A percentile compares a stretch with the other conserved stretches of the same genome.
These are phyloP conservation scores for Suillus clintonianus DNA, from an alignment of 768 basidiomycete genomes.

Conservation along the genomic window DNA sequence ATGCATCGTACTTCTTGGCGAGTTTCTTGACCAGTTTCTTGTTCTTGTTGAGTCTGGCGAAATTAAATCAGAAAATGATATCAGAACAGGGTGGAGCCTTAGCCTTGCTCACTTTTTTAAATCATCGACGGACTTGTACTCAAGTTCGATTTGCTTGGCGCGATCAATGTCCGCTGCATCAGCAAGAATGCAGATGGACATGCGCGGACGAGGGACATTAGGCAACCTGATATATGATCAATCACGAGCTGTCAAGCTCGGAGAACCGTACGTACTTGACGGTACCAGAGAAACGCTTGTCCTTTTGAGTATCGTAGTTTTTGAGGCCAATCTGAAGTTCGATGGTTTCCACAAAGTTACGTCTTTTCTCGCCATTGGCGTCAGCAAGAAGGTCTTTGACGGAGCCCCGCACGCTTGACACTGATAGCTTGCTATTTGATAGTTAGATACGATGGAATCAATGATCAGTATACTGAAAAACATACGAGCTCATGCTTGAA, in stretches of 20 bases:
- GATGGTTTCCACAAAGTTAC: constrained; percentile 95
- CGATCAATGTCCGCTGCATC: constrained; percentile 99
- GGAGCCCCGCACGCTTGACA: constrained; percentile 99
- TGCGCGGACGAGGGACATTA: constrained; percentile 96
- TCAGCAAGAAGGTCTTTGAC: constrained; percentile 88
- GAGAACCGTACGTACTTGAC: constrained; percentile 67
- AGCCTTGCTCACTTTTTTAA: constrained; percentile 83
- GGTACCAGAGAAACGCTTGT: constrained; percentile 99
- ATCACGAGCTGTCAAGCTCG: not conserved
- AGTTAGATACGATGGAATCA: not conserved
- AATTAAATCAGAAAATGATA: constrained; percentile 3
- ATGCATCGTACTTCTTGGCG: constrained; percentile 99
- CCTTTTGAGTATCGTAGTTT: constrained; percentile 99
- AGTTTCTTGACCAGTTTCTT: constrained; percentile 99
- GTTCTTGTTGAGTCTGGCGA: constrained; percentile 95
- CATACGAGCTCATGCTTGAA: constrained; percentile 33
- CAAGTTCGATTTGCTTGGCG: constrained; percentile 95
- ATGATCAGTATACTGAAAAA: not conserved
- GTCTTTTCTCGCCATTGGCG: constrained; percentile 84
- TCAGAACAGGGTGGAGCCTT: not conserved
- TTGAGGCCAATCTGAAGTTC: constrained; percentile 96
- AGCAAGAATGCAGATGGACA: constrained; percentile 99
- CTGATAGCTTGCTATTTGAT: constrained; percentile 83
- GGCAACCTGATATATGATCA: constrained; percentile 65
- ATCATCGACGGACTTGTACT: constrained; percentile 99